Conservation (phyloP, 148 eudicot species). For the Spergularia bocconei region DNA sequence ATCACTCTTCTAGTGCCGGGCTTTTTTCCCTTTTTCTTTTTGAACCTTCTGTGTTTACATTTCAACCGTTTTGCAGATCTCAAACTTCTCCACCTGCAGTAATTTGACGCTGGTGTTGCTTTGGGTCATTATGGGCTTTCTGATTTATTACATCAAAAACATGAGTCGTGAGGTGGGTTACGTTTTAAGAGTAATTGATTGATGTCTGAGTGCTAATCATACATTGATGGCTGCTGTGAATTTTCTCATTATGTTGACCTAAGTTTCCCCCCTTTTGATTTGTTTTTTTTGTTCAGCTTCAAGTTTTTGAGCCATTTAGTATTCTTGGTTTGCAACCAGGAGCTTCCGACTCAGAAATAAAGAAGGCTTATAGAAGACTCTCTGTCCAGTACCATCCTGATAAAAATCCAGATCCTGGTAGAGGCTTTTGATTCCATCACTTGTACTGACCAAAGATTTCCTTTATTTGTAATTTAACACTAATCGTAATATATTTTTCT, state of each 20-base stretch:
- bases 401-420: slow-evolving; percentile 99
- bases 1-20: not conserved
- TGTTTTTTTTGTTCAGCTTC: slow-evolving; percentile 34
- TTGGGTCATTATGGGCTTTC: slow-evolving; percentile 76
- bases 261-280: not conserved
- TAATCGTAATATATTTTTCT: slow-evolving; percentile 1
- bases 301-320: slow-evolving; percentile 87
- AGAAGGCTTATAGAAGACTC: slow-evolving; percentile 91
- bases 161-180: slow-evolving; percentile 69
- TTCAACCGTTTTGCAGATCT: slow-evolving; percentile 45
- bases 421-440: slow-evolving; percentile 22
- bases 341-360: slow-evolving; percentile 78
- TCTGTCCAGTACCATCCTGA: slow-evolving; percentile 95
- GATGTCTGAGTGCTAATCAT: not conserved
- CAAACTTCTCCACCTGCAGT: slow-evolving; percentile 68
- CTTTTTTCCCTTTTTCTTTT: not conserved
- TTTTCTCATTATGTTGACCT: not conserved
- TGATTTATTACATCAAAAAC: slow-evolving; percentile 73
- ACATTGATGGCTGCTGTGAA: not conserved
- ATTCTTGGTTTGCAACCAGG: slow-evolving; percentile 93
- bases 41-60: not conserved
- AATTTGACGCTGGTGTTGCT: slow-evolving; percentile 82
- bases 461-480: not conserved
- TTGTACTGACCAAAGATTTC: not conserved
- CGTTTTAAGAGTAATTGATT: not conserved